Conservation (phyloP, 352 stramenopile genomes). For the Phytophthora pini region DNA sequence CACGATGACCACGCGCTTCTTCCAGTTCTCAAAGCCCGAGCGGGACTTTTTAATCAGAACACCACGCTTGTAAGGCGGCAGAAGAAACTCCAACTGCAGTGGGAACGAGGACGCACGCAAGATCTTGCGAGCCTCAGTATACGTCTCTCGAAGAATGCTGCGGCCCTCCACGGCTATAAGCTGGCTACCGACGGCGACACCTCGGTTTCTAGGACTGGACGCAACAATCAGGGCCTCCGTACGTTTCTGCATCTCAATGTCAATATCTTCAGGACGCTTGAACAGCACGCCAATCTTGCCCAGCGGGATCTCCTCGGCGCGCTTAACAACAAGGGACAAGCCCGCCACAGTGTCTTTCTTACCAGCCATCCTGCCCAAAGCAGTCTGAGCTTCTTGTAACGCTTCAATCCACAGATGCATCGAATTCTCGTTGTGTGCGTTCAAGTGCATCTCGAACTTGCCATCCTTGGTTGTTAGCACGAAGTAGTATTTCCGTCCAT, state of each 20-base stretch:
- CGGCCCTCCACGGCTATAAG: slow-evolving; percentile 65
- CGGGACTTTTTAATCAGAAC: slow-evolving; percentile 87
- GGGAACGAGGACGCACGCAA: slow-evolving; percentile 67
- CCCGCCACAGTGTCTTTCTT: slow-evolving; percentile 66
- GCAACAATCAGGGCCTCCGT: slow-evolving; percentile 81
- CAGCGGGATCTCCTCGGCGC: slow-evolving; percentile 79
- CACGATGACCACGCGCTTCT: slow-evolving; percentile 79
- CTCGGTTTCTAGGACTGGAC: slow-evolving; percentile 47
- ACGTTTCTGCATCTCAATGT: slow-evolving; percentile 75
- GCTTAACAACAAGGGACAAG: slow-evolving; percentile 77
- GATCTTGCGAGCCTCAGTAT: slow-evolving; percentile 53
- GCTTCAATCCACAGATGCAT: slow-evolving; percentile 91
- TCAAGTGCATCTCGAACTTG: slow-evolving; percentile 89
- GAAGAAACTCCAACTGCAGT: slow-evolving; percentile 74
- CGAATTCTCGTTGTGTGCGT: slow-evolving; percentile 78
- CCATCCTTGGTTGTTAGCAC: slow-evolving; percentile 82
- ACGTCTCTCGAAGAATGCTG: slow-evolving; percentile 76
- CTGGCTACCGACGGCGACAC: slow-evolving; percentile 75
- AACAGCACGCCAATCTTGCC: slow-evolving; percentile 71
- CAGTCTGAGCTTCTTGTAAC: slow-evolving; percentile 77
- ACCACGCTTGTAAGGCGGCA: slow-evolving; percentile 86
- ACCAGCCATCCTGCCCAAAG: slow-evolving; percentile 51
- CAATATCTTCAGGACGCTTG: slow-evolving; percentile 63
- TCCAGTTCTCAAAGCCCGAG: slow-evolving; percentile 90
- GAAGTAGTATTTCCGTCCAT: slow-evolving; percentile 88